phyloP scores from a whole-genome alignment of 495 filamentous ascomycete genomes.

The Hypoxylon trugodes region DNA sequence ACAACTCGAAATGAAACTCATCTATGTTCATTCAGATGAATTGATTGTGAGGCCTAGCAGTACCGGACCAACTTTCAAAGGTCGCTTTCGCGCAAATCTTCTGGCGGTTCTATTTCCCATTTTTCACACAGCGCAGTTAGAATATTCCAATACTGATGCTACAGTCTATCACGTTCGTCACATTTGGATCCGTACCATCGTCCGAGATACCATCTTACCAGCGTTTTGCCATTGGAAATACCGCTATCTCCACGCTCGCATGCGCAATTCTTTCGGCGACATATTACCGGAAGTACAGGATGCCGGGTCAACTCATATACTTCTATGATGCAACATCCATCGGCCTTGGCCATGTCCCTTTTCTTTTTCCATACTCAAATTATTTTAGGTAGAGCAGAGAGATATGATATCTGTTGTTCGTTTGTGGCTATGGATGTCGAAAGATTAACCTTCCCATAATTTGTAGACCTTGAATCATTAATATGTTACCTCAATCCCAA shows the following conservation, averaged over 20 bases:
- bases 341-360: too few species aligned
- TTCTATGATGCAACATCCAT: conserved; percentile 1
- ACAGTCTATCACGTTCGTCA: background rate
- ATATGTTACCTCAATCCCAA: too few species aligned
- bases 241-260: background rate
- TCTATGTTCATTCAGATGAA: too few species aligned
- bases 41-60: too few species aligned
- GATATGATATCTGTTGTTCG: too few species aligned
- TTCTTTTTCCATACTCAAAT: too few species aligned
- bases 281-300: background rate
- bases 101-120: background rate
- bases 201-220: background rate
- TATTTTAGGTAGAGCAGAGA: background rate
- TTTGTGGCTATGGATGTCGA: too few species aligned
- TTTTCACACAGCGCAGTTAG: background rate
- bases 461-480: too few species aligned
- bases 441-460: too few species aligned
- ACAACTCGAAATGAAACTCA: background rate
- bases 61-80: background rate
- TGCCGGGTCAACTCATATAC: background rate
- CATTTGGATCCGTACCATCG: background rate
- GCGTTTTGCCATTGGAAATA: background rate
- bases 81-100: background rate
- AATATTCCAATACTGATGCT: conserved; percentile 4
- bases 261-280: background rate